Evolutionary conservation across 192 early-diverging fungal genomes (phyloP).

Genomic region (Coemansia sp.): DNA sequence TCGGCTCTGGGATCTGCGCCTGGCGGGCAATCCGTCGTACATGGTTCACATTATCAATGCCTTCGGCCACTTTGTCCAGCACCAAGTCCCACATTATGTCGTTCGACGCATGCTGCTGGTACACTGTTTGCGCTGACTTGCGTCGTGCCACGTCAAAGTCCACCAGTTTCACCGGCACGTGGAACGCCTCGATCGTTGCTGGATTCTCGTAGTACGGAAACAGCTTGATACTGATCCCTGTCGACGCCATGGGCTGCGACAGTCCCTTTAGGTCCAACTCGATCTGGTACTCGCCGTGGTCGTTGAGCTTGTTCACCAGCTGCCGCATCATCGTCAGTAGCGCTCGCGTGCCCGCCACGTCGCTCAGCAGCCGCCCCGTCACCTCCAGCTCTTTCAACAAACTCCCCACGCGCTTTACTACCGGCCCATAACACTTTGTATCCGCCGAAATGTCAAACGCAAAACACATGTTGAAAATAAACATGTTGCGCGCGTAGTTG

Average conservation of each 20-base stretch:
- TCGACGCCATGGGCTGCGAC: slow-evolving; percentile 35
- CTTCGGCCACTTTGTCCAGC: slow-evolving; percentile 68
- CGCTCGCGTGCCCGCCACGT: slow-evolving; percentile 25
- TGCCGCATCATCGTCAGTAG: slow-evolving; percentile 43
- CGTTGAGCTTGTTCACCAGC: slow-evolving; percentile 47
- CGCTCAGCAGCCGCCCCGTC: slow-evolving; percentile 39
- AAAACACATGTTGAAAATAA: slow-evolving; percentile 94
- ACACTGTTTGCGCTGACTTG: slow-evolving; percentile 52
- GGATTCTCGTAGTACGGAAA: slow-evolving; percentile 48
- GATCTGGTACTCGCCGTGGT: slow-evolving; percentile 49
- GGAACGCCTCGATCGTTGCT: slow-evolving; percentile 18
- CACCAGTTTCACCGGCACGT: slow-evolving; percentile 40
- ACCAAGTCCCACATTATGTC: slow-evolving; percentile 94
- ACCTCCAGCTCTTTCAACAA: slow-evolving; percentile 81
- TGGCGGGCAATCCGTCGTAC: slow-evolving; percentile 79
- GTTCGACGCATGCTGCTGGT: slow-evolving; percentile 62
- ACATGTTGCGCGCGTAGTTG: slow-evolving; percentile 72
- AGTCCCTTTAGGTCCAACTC: slow-evolving; percentile 44
- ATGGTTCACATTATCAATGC: slow-evolving; percentile 84
- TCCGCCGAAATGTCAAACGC: slow-evolving; percentile 85
- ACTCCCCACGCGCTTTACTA: slow-evolving; percentile 84
- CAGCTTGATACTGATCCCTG: slow-evolving; percentile 48
- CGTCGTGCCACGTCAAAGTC: slow-evolving; percentile 41
- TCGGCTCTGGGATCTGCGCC: slow-evolving; percentile 72
- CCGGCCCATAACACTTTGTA: slow-evolving; percentile 79